Conservation (phyloP, 768 basidiomycete genomes). For the Tricholomella constricta region DNA sequence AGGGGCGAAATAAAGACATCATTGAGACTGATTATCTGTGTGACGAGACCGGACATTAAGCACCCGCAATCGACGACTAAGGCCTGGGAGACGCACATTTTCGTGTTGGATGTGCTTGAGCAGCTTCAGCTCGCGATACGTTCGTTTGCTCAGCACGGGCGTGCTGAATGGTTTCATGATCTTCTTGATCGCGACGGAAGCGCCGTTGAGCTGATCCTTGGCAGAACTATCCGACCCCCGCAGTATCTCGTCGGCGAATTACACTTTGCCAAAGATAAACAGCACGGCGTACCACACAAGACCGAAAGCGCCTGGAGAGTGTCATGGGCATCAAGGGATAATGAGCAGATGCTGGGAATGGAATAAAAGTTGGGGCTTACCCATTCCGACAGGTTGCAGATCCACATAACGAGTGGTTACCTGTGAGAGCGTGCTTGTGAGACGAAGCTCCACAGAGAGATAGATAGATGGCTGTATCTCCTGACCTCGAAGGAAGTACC, state of each 20-base stretch:
- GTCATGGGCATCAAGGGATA: slow-evolving; percentile 19
- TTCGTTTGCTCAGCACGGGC: slow-evolving; percentile 96
- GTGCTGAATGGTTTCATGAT: slow-evolving; percentile 99
- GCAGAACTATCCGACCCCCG: slow-evolving; percentile 62
- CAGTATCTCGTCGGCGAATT: slow-evolving; percentile 9
- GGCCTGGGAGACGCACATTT: slow-evolving; percentile 61
- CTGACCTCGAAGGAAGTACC: slow-evolving; percentile 94
- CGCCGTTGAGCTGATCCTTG: slow-evolving; percentile 91
- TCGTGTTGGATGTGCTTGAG: slow-evolving; percentile 99
- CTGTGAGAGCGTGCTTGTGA: slow-evolving; percentile 41
- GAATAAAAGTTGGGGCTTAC: slow-evolving; percentile 45
- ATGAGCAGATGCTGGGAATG: background rate
- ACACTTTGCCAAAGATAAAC: background rate
- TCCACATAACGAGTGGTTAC: slow-evolving; percentile 99
- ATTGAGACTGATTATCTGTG: slow-evolving; percentile 96
- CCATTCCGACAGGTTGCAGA: slow-evolving; percentile 99
- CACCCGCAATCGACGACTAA: background rate
- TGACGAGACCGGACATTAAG: background rate
- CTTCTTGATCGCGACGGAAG: slow-evolving; percentile 99
- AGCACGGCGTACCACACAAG: slow-evolving; percentile 80
- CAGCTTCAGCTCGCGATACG: slow-evolving; percentile 96
- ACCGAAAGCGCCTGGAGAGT: slow-evolving; percentile 82
- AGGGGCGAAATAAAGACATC: slow-evolving; percentile 99
- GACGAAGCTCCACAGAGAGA: slow-evolving; percentile 9
- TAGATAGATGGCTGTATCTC: slow-evolving; percentile 11